phyloP scores from a whole-genome alignment of 179 eudicot genomes.

The Spinacia oleracea region DNA sequence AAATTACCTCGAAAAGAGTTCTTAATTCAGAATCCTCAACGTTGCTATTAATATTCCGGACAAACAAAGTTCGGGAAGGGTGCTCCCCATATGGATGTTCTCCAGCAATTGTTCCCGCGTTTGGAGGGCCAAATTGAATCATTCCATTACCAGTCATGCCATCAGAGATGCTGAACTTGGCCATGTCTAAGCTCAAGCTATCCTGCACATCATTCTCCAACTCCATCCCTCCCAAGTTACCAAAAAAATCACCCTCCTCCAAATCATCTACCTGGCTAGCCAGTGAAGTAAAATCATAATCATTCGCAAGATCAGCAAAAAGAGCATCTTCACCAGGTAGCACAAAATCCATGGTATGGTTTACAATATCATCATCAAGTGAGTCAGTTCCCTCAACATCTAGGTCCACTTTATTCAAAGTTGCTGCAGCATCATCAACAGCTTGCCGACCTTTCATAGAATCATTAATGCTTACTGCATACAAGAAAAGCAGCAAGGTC shows the following conservation, averaged over 20 bases:
- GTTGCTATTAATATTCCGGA: slow-evolving; percentile 80
- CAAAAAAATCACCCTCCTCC: slow-evolving; percentile 80
- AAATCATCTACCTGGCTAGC: slow-evolving; percentile 55
- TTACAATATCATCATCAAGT: slow-evolving; percentile 45
- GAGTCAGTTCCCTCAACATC: slow-evolving; percentile 44
- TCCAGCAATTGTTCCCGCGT: slow-evolving; percentile 66
- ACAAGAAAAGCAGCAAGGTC: slow-evolving; percentile 3
- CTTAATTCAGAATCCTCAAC: slow-evolving; percentile 82
- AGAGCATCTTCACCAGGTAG: slow-evolving; percentile 88
- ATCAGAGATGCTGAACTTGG: slow-evolving; percentile 57
- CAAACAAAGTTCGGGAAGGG: slow-evolving; percentile 87
- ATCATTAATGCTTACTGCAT: slow-evolving; percentile 53
- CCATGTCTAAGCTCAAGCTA: slow-evolving; percentile 44
- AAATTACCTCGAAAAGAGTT: slow-evolving; percentile 73
- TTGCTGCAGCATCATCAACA: slow-evolving; percentile 47
- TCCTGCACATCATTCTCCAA: slow-evolving; percentile 66
- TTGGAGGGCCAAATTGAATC: slow-evolving; percentile 46
- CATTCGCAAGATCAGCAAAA: slow-evolving; percentile 66
- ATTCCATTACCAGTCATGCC: slow-evolving; percentile 58
- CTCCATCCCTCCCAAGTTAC: slow-evolving; percentile 83
- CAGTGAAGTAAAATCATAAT: slow-evolving; percentile 46
- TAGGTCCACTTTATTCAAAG: slow-evolving; percentile 38
- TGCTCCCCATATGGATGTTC: slow-evolving; percentile 88
- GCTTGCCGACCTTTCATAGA: slow-evolving; percentile 41
- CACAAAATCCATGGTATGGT: slow-evolving; percentile 45